These are phyloP conservation scores for Verticillium nubilum DNA, from an alignment of 2,329 filamentous ascomycete species.

Conservation along the genomic window DNA sequence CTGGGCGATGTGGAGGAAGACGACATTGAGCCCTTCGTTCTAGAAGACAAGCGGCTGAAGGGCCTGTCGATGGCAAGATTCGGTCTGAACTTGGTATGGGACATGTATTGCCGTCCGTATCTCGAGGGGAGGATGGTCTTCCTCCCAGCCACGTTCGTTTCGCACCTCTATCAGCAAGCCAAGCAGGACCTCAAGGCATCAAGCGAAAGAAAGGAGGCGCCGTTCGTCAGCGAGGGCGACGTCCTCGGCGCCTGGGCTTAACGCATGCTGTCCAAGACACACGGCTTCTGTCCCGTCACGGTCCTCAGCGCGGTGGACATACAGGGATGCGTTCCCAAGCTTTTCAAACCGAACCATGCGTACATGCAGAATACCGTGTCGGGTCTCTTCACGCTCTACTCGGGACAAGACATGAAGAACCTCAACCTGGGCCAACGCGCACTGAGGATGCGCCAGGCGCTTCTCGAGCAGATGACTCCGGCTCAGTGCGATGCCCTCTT, in stretches of 20 bases:
- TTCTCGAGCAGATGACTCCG: slow-evolving; percentile 27
- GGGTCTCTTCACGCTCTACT: slow-evolving; percentile 14
- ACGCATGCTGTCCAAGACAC: slow-evolving; percentile 11
- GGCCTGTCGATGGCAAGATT: slow-evolving; percentile 24
- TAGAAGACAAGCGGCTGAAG: slow-evolving; percentile 18
- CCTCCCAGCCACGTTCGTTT: slow-evolving; percentile 26
- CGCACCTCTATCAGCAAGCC: slow-evolving; percentile 22
- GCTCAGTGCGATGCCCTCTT: slow-evolving; percentile 23
- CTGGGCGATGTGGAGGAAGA: slow-evolving; percentile 14
- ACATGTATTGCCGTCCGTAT: slow-evolving; percentile 21
- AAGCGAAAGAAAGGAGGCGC: slow-evolving; percentile 9
- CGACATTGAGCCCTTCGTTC: slow-evolving; percentile 19
- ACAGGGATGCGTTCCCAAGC: slow-evolving; percentile 16
- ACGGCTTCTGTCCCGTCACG: slow-evolving; percentile 14
- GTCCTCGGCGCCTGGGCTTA: slow-evolving; percentile 36
- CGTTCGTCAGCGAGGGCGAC: slow-evolving; percentile 42
- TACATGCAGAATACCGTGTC: slow-evolving; percentile 20
- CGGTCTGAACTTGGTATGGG: slow-evolving; percentile 25
- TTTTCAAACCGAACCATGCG: slow-evolving; percentile 10
- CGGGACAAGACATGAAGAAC: slow-evolving; percentile 14
- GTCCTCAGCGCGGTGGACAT: slow-evolving; percentile 20
- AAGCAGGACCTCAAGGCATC: slow-evolving; percentile 19
- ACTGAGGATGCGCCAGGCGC: slow-evolving; percentile 21
- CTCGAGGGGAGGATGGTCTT: slow-evolving; percentile 31
- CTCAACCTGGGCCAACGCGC: slow-evolving; percentile 22